Evolutionary conservation across 2,329 filamentous ascomycete species (phyloP).

Genomic region (Cercospora zeina): DNA sequence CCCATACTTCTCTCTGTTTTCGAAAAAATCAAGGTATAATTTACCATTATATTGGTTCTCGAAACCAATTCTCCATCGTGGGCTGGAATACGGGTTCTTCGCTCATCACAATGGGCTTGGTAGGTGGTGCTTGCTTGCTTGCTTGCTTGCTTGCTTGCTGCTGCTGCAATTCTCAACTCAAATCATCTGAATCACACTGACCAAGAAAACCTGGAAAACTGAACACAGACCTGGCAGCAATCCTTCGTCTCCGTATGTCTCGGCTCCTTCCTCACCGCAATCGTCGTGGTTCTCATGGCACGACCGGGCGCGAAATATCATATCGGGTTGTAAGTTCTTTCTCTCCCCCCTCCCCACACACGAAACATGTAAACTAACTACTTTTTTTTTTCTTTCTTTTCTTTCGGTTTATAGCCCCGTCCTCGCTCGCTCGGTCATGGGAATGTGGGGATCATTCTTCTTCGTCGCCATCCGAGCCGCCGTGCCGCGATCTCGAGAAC

Average conservation of each 20-base stretch:
- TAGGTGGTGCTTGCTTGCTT: too few species aligned
- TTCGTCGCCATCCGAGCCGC: slow-evolving; percentile 46
- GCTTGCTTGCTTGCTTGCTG: too few species aligned
- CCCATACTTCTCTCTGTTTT: too few species aligned
- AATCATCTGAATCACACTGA: too few species aligned
- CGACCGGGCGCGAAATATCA: slow-evolving; percentile 42
- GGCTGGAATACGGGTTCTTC: slow-evolving; percentile 3
- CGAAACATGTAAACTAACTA: too few species aligned
- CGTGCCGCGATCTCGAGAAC: too few species aligned
- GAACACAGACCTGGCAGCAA: slow-evolving; percentile 1
- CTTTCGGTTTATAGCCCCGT: slow-evolving; percentile 33
- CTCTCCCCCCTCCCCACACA: too few species aligned
- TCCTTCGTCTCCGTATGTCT: slow-evolving; percentile 48
- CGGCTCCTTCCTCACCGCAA: slow-evolving; percentile 45
- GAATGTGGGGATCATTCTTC: slow-evolving; percentile 49
- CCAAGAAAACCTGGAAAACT: too few species aligned
- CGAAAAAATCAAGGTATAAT: neutral
- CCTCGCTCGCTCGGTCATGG: slow-evolving; percentile 44
- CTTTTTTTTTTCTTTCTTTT: too few species aligned
- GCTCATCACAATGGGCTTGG: slow-evolving; percentile 33
- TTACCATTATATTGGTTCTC: neutral
- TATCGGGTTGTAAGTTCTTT: slow-evolving; percentile 30
- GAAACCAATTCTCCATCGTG: neutral
- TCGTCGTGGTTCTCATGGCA: slow-evolving; percentile 48
- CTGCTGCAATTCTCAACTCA: too few species aligned